Evolutionary conservation across 2,329 filamentous ascomycete genomes (phyloP), one percentile per base, ranked within the genome.

Genomic region (Rhytidhysteron rufulum): DNA sequence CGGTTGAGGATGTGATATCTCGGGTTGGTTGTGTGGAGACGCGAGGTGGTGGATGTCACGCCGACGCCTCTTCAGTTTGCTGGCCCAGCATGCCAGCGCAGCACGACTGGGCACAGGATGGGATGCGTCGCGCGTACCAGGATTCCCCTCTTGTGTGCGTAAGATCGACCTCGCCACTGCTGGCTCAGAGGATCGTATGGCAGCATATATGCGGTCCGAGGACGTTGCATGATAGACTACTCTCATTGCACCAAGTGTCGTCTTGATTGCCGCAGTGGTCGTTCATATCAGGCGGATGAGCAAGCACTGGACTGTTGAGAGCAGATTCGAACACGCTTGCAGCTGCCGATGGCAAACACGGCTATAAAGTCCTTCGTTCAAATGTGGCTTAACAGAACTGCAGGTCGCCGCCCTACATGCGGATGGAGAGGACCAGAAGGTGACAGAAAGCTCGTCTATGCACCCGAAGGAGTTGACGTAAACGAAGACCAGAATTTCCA

Each of bases 51-150:
- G 37, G 21, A 20, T n/a, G n/a, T n/a, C n/a, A n/a, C n/a, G n/a
- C n/a, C n/a, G n/a, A n/a, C n/a, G n/a, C n/a, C n/a, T n/a, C n/a
- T n/a, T n/a, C n/a, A 34, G 43, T 48, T 39, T 48, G 47, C 40
- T 42, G 46, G 46, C 50, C 27, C 31, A 4, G 32, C 19, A 29
- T 30, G 37, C 25, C 56, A 59, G 47, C 51, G 48, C 49, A 58
- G 50, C 53, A 58, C 46, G 20, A 44, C 21, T 41, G 49, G 43
- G 48, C 41, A 54, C 44, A 49, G 34, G 31, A 31, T n/a, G 45
- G 42, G n/a, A 49, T 47, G 46, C 44, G 44, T 44, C 39, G 42
- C 36, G 31, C 41, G 33, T 25, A 21, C 35, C 37, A 19, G 21
- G 25, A 13, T 25, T 32, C 16, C 40, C 22, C 21, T 31, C 32